Evolutionary conservation across 495 filamentous ascomycete genomes (phyloP).

Genomic region (Annulohypoxylon maeteangense): DNA sequence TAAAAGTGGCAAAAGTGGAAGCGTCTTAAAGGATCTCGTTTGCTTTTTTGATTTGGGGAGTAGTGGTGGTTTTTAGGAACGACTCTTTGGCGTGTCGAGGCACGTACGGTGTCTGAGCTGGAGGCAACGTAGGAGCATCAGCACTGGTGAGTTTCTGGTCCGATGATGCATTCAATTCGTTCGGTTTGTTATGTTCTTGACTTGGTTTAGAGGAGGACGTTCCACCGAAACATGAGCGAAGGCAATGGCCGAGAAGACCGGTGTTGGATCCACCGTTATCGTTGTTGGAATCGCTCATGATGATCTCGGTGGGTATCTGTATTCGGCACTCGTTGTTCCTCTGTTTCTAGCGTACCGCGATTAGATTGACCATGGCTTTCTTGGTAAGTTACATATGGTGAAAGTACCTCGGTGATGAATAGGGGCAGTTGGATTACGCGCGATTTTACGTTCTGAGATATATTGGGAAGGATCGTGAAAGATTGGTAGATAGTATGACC

Average conservation of each 20-base stretch:
- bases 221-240: neutral
- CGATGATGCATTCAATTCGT: neutral
- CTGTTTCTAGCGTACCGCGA: neutral
- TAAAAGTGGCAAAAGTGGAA: neutral
- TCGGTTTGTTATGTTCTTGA: neutral
- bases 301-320: neutral
- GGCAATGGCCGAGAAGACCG: neutral
- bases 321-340: neutral
- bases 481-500: neutral
- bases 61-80: slow-evolving; percentile 55
- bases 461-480: neutral
- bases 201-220: neutral
- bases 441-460: neutral
- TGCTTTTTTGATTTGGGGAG: slow-evolving; percentile 48
- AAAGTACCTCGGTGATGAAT: slow-evolving; percentile 7
- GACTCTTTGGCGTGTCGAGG: slow-evolving; percentile 56
- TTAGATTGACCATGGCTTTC: neutral
- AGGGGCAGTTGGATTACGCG: neutral
- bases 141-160: neutral
- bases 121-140: neutral
- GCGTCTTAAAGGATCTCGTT: slow-evolving; percentile 50
- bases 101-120: slow-evolving; percentile 32
- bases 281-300: slow-evolving; percentile 1
- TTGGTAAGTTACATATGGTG: neutral
- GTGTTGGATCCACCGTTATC: neutral